Evolutionary conservation across 192 early-diverging fungal genomes (phyloP).

Genomic region (Oehlia diaphana): DNA sequence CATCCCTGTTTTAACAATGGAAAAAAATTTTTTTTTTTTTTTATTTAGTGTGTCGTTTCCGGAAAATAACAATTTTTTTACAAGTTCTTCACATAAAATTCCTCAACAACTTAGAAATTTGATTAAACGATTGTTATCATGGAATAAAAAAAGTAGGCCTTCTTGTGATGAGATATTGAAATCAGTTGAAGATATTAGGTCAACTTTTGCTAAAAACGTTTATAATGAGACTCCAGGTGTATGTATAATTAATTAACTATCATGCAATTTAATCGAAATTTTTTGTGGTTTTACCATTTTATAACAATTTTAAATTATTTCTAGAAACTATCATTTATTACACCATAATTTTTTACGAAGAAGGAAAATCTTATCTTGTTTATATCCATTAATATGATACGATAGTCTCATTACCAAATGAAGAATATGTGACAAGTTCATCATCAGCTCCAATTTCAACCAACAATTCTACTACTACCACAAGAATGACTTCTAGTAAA

Average conservation of each 20-base stretch:
- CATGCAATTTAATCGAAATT: neutral
- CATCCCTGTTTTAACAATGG: too few species aligned
- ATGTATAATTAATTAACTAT: neutral
- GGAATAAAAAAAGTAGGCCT: constrained; percentile 58
- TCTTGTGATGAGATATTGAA: constrained; percentile 61
- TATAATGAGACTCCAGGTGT: neutral
- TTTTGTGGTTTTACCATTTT: neutral
- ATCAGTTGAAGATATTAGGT: constrained; percentile 27
- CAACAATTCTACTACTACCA: neutral
- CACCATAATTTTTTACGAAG: neutral
- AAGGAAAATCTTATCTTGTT: neutral
- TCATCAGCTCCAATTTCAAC: neutral
- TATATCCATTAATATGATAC: neutral
- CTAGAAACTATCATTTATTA: neutral
- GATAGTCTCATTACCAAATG: neutral
- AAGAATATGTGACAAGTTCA: neutral
- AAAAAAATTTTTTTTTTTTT: neutral
- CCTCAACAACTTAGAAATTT: constrained; percentile 58
- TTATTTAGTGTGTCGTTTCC: constrained; percentile 2
- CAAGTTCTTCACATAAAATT: constrained; percentile 40
- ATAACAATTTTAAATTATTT: neutral
- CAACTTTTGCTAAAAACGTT: neutral
- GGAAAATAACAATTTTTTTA: constrained; percentile 24
- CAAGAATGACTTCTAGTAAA: neutral
- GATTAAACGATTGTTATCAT: constrained; percentile 54